phyloP scores from a whole-genome alignment of 352 stramenopile genomes.

The Phytophthora crassamura region DNA sequence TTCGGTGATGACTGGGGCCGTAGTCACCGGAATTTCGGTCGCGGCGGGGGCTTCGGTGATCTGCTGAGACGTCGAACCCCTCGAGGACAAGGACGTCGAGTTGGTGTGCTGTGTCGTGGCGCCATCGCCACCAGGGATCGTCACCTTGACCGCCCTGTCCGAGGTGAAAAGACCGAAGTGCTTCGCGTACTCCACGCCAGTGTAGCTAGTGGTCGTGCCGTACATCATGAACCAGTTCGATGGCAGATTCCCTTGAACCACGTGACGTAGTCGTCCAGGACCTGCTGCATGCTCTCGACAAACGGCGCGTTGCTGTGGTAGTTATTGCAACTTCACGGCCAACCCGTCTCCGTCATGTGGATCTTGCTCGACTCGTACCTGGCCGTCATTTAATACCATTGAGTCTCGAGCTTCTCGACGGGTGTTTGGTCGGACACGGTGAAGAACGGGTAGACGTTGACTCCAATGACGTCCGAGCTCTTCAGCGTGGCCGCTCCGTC shows the following conservation, averaged over 20 bases:
- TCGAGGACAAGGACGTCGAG: conserved; percentile 15
- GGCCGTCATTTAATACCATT: conserved; percentile 52
- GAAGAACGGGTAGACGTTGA: conserved; percentile 87
- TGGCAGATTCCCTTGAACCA: conserved; percentile 41
- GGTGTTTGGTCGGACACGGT: conserved; percentile 39
- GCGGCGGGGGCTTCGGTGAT: conserved; percentile 4
- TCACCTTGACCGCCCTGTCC: conserved; percentile 45
- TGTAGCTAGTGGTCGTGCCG: conserved; percentile 56
- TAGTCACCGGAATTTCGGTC: background rate
- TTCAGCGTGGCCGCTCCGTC: conserved; percentile 42
- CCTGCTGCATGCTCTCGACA: conserved; percentile 48
- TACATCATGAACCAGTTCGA: conserved; percentile 80
- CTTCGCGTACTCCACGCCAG: conserved; percentile 56
- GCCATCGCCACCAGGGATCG: conserved; percentile 32
- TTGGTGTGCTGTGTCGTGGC: conserved; percentile 11
- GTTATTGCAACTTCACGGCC: conserved; percentile 47
- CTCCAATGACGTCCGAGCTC: conserved; percentile 42
- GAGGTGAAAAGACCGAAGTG: conserved; percentile 60
- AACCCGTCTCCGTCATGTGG: conserved; percentile 65
- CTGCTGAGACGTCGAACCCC: conserved; percentile 12
- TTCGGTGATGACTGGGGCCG: background rate
- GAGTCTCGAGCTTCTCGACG: conserved; percentile 60
- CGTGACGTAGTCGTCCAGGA: conserved; percentile 51
- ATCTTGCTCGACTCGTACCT: conserved; percentile 56
- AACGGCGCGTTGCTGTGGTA: conserved; percentile 48